Conservation (phyloP, 2,329 filamentous ascomycete genomes). For the Penicillium brasilianum region DNA sequence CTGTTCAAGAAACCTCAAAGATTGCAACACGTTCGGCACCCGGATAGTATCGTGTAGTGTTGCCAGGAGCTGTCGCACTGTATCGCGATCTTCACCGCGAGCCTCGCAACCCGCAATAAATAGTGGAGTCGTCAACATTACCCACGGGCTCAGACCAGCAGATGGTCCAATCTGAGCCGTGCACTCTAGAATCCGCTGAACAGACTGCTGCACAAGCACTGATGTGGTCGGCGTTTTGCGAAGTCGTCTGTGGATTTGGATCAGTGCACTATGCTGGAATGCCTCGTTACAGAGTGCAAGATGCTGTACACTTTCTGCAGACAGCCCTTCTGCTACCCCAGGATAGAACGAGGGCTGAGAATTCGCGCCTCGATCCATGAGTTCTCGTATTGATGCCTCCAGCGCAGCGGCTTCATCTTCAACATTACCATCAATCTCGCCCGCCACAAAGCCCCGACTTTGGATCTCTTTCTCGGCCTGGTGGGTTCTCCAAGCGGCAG, state of each 20-base stretch:
- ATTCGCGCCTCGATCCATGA: slow-evolving; percentile 41
- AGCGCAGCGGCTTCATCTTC: slow-evolving; percentile 39
- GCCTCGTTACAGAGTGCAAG: slow-evolving; percentile 50
- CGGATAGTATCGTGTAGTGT: slow-evolving; percentile 47
- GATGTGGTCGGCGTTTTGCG: slow-evolving; percentile 39
- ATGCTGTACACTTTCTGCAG: slow-evolving; percentile 40
- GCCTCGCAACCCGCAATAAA: slow-evolving; percentile 53
- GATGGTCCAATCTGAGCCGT: slow-evolving; percentile 46
- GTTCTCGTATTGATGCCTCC: slow-evolving; percentile 40
- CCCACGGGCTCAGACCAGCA: slow-evolving; percentile 48
- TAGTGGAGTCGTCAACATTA: slow-evolving; percentile 50
- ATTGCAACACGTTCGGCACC: slow-evolving; percentile 49
- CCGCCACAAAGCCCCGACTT: slow-evolving; percentile 21
- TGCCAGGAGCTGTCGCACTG: slow-evolving; percentile 39
- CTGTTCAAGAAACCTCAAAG: slow-evolving; percentile 48
- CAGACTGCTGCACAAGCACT: slow-evolving; percentile 41
- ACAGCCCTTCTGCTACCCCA: slow-evolving; percentile 40
- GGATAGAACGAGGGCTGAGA: slow-evolving; percentile 43
- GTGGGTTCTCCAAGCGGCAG: slow-evolving; percentile 40
- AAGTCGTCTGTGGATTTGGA: slow-evolving; percentile 49
- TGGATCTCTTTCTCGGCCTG: slow-evolving; percentile 20
- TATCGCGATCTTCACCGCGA: slow-evolving; percentile 42
- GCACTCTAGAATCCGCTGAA: slow-evolving; percentile 47
- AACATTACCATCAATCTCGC: slow-evolving; percentile 28
- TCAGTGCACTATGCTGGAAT: slow-evolving; percentile 51